Base-by-base conservation (phyloP, 2,329 filamentous ascomycete species). In the Pseudopyricularia cyperi region DNA sequence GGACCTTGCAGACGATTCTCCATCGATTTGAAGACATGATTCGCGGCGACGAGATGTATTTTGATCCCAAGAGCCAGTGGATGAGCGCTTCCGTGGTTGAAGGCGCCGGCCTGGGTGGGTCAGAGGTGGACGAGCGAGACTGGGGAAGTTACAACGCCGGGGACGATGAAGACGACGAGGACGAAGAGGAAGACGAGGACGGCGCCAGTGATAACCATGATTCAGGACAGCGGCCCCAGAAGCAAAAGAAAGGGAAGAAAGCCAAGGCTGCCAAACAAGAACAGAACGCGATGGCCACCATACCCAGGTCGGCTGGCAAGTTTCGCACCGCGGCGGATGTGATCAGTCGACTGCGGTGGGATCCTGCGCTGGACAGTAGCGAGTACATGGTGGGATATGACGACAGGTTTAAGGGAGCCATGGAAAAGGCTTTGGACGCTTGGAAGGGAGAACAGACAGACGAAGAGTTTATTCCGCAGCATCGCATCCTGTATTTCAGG, bases 391-490 rank as follows among this genome's bases (percentile, higher is more conserved):
- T 83, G 48, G 79, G 78, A 1, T 83, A 83, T 57, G 74, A 79
- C 57, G 80, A 83, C 61, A 70, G 80, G 15, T 82, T 83, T 58
- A 54, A 69, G 4, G 78, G 77, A 1, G 67, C 71, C 2, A 70
- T 68, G 56, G 79, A 83, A 62, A 75, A 73, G 56, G 60, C 69
- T 2, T 63, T 82, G 5, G 73, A 72, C 50, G 65, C 69, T 30
- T 83, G 80, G 80, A 80, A 77, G 66, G 69, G 66, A 15, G 79
- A 82, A 58, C 74, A 77, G 63, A 82, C 79, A 32, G 75, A 83
- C 56, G 78, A 83, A 54, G 80, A 83, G 62, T 84, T 82, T 58
- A 82, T 84, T 52, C 80, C 80, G 7, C 77, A 82, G 63, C 79
- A 83, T 59, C 70, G 80, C 15, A 79, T 83, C 55, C 60, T 80